phyloP scores from a whole-genome alignment of 1,284 basidiomycete species.

The Papiliotrema fonsecae region DNA sequence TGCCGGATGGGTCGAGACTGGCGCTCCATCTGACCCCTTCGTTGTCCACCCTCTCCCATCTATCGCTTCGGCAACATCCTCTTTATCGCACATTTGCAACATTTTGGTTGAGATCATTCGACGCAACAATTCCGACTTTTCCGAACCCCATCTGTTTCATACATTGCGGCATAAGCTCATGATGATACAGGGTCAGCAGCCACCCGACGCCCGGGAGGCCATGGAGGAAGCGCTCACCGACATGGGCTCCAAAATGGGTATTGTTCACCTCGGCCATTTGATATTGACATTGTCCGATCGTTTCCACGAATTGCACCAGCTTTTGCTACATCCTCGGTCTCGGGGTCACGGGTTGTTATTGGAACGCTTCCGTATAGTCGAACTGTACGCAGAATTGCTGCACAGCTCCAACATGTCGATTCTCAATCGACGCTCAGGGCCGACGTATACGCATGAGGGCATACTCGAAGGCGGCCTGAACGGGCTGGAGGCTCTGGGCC shows the following conservation, averaged over 20 bases:
- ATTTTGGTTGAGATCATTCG: conserved; percentile 94
- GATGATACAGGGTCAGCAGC: conserved; percentile 52
- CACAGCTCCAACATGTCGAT: conserved; percentile 99
- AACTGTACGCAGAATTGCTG: conserved; percentile 92
- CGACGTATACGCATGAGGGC: conserved; percentile 73
- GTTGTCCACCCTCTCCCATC: conserved; percentile 54
- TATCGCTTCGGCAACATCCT: conserved; percentile 74
- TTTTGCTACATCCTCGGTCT: conserved; percentile 64
- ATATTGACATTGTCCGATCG: conserved; percentile 71
- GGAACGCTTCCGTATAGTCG: conserved; percentile 94
- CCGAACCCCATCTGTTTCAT: conserved; percentile 97
- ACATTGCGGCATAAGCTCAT: conserved; percentile 86
- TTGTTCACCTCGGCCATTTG: conserved; percentile 85
- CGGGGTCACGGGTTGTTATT: conserved; percentile 73
- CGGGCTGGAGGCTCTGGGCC: conserved; percentile 73
- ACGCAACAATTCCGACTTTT: conserved; percentile 98
- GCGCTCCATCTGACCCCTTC: conserved; percentile 36
- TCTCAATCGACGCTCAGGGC: conserved; percentile 75
- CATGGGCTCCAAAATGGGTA: conserved; percentile 83
- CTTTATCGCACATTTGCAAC: conserved; percentile 79
- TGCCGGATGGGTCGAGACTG: conserved; percentile 17
- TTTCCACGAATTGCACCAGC: conserved; percentile 66
- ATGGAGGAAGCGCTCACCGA: conserved; percentile 79
- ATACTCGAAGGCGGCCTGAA: conserved; percentile 73
- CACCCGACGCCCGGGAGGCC: conserved; percentile 25